phyloP scores from a whole-genome alignment of 257 asterid species.

The Phtheirospermum japonicum region DNA sequence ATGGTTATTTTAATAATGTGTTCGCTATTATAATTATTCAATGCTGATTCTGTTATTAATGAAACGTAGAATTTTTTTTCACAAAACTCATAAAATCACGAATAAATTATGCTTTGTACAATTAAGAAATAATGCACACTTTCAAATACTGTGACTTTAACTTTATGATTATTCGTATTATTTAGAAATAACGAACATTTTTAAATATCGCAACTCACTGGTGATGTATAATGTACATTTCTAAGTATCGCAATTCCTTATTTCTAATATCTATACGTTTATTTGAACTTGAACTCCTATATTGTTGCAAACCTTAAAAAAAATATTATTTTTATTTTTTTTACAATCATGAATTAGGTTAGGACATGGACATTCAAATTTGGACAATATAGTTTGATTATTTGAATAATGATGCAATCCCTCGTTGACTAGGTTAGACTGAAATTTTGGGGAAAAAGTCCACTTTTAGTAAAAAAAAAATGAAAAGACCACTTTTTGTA shows the following conservation, averaged over 20 bases:
- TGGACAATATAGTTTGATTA: no score
- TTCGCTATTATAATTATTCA: background rate
- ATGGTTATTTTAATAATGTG: background rate
- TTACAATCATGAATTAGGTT: background rate
- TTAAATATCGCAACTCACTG: no score
- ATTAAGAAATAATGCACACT: no score
- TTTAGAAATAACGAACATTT: no score
- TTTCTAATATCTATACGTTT: background rate
- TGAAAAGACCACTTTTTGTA: background rate
- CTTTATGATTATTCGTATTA: no score
- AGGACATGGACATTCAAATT: background rate
- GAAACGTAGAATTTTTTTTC: background rate
- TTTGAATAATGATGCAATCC: background rate
- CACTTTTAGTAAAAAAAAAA: constrained; percentile 17
- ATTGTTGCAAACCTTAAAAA: no score
- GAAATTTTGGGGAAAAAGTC: constrained; percentile 20
- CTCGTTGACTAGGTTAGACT: background rate
- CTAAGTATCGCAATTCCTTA: no score
- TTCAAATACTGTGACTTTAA: no score
- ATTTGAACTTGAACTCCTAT: background rate
- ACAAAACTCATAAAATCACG: background rate
- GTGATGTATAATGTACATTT: no score
- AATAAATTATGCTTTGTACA: no score
- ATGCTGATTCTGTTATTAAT: background rate
- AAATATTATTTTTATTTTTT: no score